Evolutionary conservation across 2,329 filamentous ascomycete genomes (phyloP).

Genomic region (Emericellopsis cladophorae): DNA sequence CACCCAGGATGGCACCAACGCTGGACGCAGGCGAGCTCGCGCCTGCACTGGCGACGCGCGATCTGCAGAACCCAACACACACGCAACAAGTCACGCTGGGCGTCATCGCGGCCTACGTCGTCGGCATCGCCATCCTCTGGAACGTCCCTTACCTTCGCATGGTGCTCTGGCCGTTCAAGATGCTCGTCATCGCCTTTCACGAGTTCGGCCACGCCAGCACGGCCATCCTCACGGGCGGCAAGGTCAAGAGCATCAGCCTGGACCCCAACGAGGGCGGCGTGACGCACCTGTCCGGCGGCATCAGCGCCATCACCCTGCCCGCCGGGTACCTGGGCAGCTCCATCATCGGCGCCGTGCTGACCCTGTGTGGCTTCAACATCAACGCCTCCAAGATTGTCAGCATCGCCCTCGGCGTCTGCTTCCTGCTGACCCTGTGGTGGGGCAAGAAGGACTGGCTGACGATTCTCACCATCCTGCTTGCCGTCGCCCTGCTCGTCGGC

Average conservation of each 20-base stretch:
- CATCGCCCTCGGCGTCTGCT: constrained; percentile 59
- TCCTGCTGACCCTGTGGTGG: constrained; percentile 74
- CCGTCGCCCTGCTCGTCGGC: constrained; percentile 56
- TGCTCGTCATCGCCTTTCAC: constrained; percentile 76
- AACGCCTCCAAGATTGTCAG: constrained; percentile 71
- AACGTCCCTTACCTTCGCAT: constrained; percentile 66
- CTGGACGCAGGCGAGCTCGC: not conserved
- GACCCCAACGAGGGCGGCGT: constrained; percentile 71
- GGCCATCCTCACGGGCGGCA: constrained; percentile 59
- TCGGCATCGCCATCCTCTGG: constrained; percentile 65
- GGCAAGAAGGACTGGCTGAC: constrained; percentile 68
- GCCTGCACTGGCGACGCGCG: constrained; percentile 29
- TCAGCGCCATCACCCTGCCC: constrained; percentile 57
- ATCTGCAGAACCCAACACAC: constrained; percentile 45
- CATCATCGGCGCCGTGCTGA: constrained; percentile 64
- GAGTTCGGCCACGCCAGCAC: constrained; percentile 68
- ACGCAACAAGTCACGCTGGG: constrained; percentile 61
- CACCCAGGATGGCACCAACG: constrained; percentile 2
- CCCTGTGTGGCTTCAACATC: constrained; percentile 72
- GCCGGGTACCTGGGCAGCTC: constrained; percentile 69
- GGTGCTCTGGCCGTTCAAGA: constrained; percentile 76
- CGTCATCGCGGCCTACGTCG: constrained; percentile 58
- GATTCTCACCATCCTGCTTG: constrained; percentile 54
- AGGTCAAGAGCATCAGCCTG: constrained; percentile 61
- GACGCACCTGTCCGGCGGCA: constrained; percentile 64